Evolutionary conservation across 1,139 yeast species (phyloP), one percentile per base, ranked within the genome.

Genomic region (Hyphopichia pseudoburtonii): DNA sequence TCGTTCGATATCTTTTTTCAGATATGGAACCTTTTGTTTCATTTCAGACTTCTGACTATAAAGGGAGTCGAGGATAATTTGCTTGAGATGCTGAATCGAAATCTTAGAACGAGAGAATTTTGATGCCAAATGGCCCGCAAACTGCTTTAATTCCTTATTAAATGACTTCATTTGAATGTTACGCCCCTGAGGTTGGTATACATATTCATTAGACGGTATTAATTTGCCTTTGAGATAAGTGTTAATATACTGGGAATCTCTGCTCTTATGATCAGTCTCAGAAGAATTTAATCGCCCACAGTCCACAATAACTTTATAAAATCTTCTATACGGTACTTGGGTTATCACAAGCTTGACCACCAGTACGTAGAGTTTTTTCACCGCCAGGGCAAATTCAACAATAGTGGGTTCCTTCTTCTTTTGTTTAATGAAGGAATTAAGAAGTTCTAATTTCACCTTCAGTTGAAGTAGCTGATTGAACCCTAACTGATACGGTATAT

Each of bases 401-500:
- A n/a, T 7, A 5, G 10, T 6, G 14, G n/a, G 17, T 3, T 7
- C 4, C 15, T 31, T 31, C 3, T 17, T 17, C 8, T 31, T n/a
- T 11, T 17, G 10, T 8, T 19, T 12, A 22, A 18, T 12, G 2
- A 26, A 22, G n/a, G 11, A 16, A n/a, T 21, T 11, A 12, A 23
- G 4, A 22, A 23, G 17, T 5, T 17, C 23, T 27, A 11, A 15
- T 21, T 25, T 35, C 9, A 25, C 8, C 15, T 25, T 22, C 11
- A 21, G 15, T 6, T 21, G 23, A 35, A 26, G 15, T 27, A 28
- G 14, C 11, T 28, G 31, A 9, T 9, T 23, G 17, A 28, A 21
- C 11, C 35, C 33, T 12, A 30, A 30, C 21, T 34, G 32, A 22
- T 14, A 29, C 12, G 36, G 34, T 6, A 25, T 10, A 30, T 22